phyloP scores from a whole-genome alignment of 768 basidiomycete species.

The Sistotremastrum suecicum region DNA sequence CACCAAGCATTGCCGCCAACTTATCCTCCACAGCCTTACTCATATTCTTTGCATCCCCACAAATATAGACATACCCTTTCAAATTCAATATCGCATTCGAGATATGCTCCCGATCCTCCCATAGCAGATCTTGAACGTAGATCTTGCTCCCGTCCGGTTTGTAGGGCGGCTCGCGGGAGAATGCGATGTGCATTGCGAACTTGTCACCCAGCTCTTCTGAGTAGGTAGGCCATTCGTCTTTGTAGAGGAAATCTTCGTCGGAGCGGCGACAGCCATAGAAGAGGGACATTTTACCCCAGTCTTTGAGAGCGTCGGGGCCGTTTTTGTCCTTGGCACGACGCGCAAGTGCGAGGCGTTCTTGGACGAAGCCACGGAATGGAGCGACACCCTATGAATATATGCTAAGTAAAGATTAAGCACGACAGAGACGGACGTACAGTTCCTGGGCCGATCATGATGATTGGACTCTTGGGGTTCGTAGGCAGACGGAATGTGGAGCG shows the following conservation, averaged over 20 bases:
- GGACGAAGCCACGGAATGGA: slow-evolving; percentile 97
- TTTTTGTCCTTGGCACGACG: slow-evolving; percentile 93
- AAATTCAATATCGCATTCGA: slow-evolving; percentile 83
- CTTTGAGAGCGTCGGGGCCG: slow-evolving; percentile 79
- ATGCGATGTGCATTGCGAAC: slow-evolving; percentile 77
- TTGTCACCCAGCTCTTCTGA: slow-evolving; percentile 78
- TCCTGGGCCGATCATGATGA: slow-evolving; percentile 98
- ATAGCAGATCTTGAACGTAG: slow-evolving; percentile 96
- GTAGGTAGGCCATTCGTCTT: slow-evolving; percentile 90
- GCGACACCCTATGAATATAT: slow-evolving; percentile 67
- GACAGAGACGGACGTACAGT: slow-evolving; percentile 47
- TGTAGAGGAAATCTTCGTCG: slow-evolving; percentile 85
- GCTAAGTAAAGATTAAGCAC: slow-evolving; percentile 8
- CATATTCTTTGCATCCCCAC: slow-evolving; percentile 96
- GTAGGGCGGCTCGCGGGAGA: slow-evolving; percentile 79
- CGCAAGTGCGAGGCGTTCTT: slow-evolving; percentile 93
- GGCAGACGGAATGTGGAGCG: slow-evolving; percentile 95
- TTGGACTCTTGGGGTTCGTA: slow-evolving; percentile 94
- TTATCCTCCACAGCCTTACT: slow-evolving; percentile 88
- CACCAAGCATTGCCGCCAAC: slow-evolving; percentile 69
- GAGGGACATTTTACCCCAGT: slow-evolving; percentile 90
- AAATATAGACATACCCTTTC: slow-evolving; percentile 96
- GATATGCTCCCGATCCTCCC: slow-evolving; percentile 72
- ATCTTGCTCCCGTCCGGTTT: slow-evolving; percentile 89
- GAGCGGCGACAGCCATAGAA: slow-evolving; percentile 94